These are phyloP conservation scores for Monoraphidium neglectum DNA, from an alignment of 139 green algal species.

Conservation along the genomic window DNA sequence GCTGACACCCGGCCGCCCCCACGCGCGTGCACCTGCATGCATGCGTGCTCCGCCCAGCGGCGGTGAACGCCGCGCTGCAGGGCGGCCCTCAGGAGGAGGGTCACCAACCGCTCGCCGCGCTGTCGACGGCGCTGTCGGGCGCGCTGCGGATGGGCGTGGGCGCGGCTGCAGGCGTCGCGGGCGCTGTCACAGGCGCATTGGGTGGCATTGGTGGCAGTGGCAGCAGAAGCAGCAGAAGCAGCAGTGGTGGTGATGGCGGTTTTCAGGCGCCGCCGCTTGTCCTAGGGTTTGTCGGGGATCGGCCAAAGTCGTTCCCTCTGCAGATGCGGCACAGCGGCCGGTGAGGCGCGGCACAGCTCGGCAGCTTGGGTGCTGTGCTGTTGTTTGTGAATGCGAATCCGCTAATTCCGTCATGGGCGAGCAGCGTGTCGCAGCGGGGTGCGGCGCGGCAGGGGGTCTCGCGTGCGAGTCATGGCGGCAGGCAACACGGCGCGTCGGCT, in stretches of 20 bases:
- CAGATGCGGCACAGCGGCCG: constrained; percentile 62
- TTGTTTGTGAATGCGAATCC: too few species aligned
- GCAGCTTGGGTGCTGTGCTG: too few species aligned
- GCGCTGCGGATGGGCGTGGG: neutral
- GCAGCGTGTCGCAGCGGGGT: too few species aligned
- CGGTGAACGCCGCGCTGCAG: constrained; percentile 39
- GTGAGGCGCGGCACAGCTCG: constrained; percentile 22
- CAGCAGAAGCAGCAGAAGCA: neutral
- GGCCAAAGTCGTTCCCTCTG: constrained; percentile 67
- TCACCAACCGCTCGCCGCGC: neutral
- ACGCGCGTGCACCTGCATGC: neutral
- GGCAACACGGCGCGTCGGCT: too few species aligned
- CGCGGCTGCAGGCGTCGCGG: neutral
- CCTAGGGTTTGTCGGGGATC: constrained; percentile 38
- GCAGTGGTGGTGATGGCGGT: neutral
- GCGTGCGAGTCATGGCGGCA: too few species aligned
- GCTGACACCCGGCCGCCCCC: neutral
- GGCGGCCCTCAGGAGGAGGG: neutral
- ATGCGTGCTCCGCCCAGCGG: constrained; percentile 23
- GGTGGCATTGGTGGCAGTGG: constrained; percentile 2
- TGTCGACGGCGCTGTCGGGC: neutral
- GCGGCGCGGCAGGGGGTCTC: too few species aligned
- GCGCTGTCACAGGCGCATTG: neutral
- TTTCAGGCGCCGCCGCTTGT: constrained; percentile 55
- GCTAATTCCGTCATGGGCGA: too few species aligned